Base-by-base conservation (phyloP, 179 eudicot genomes). In the Dionaea muscipula region DNA sequence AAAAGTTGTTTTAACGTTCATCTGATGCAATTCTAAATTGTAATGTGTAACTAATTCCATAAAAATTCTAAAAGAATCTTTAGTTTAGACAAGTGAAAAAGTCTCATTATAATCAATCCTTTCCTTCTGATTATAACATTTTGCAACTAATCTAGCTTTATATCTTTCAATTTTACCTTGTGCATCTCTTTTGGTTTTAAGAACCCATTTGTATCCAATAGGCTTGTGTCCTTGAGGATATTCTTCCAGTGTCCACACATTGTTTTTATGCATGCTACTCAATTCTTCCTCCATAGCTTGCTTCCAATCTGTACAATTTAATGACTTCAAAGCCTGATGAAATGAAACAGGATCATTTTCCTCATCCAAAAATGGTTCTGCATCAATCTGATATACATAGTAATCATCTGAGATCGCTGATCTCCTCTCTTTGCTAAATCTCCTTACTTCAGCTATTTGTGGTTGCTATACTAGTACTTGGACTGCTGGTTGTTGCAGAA, bases 251-350 rank as follows among this genome's bases (percentile, higher is more conserved):
- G n/a, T 14, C 41, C 62, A 26, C 9, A 57, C 62, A 1, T 46
- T 20, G 26, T 57, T 45, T 17, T 45, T 3, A 9, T 28, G 8
- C 41, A 45, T 45, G 1, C 36, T 26, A 38, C 39, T 50, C 1
- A 61, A 9, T 21, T 61, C 58, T 0, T 61, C 58, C 8, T 41
- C 14, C 45, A 61, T 61, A 27, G 58, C 27, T 37, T 61, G 41
- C 57, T 51, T 26, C 19, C 19, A 28, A 0, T 26, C 14, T 26
- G 41, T 24, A 25, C n/a, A n/a, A n/a, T n/a, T n/a, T 52, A 26
- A n/a, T 40, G 16, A 40, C 33, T 40, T 23, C 26, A 40, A 40
- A 51, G 57, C 58, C 40, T 43, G 51, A 26, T 15, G 25, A 21
- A 16, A 51, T 9, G 40, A 9, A n/a, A 20, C 17, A 9, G 47